phyloP scores from a whole-genome alignment of 176 grass and related monocot genomes.

The Urochloa ruziziensis region DNA sequence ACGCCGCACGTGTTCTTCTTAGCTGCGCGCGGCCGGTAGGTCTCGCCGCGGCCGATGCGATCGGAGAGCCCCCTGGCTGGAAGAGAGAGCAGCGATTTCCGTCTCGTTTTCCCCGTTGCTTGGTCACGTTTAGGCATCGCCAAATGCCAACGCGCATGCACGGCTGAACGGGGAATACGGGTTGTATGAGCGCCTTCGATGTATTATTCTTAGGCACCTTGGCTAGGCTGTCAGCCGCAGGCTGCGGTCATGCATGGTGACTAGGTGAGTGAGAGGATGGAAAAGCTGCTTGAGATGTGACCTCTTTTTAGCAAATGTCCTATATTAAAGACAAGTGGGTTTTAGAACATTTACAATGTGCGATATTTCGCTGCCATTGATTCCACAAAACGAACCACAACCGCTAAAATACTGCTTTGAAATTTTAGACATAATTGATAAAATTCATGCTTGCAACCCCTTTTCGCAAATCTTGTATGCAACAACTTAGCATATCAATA shows the following conservation, averaged over 20 bases:
- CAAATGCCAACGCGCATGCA: background rate
- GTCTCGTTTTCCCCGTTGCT: background rate
- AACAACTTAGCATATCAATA: no score
- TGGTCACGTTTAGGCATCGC: background rate
- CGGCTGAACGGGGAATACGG: background rate
- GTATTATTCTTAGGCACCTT: background rate
- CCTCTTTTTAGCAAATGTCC: constrained; percentile 1
- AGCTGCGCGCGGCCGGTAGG: background rate
- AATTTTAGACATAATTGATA: background rate
- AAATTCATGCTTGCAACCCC: background rate
- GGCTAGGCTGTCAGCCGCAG: background rate
- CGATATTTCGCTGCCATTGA: background rate
- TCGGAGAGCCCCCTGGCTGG: background rate
- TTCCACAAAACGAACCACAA: background rate
- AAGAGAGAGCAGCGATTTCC: background rate
- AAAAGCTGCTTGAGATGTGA: background rate
- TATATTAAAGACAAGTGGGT: background rate
- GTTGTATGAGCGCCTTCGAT: background rate
- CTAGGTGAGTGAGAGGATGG: background rate
- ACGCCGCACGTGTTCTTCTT: constrained; percentile 11
- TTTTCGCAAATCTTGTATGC: no score
- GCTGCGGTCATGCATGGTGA: background rate
- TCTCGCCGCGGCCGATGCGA: background rate
- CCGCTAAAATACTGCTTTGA: background rate
- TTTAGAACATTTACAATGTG: background rate